Conservation (phyloP, 768 basidiomycete genomes). For the Pleurotus cornucopiae region DNA sequence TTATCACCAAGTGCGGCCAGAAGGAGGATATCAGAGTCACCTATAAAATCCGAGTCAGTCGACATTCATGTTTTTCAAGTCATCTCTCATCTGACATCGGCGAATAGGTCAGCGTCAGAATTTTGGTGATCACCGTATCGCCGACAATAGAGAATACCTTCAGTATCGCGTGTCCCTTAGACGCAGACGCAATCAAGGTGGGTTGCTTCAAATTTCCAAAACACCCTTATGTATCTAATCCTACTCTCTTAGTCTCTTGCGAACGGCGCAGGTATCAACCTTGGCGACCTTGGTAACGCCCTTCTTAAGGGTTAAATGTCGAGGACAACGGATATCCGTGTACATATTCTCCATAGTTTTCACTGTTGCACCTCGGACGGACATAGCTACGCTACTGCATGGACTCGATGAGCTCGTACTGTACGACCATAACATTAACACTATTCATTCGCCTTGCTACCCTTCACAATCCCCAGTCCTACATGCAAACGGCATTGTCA, state of each 20-base stretch:
- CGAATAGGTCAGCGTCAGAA: slow-evolving; percentile 54
- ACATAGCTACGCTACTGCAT: not conserved
- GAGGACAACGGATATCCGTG: not conserved
- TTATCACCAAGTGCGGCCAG: slow-evolving; percentile 53
- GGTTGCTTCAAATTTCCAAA: slow-evolving; percentile 8
- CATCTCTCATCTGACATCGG: not conserved
- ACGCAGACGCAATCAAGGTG: slow-evolving; percentile 24
- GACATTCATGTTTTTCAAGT: slow-evolving; percentile 1
- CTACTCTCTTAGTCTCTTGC: slow-evolving; percentile 3
- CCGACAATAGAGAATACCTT: slow-evolving; percentile 61
- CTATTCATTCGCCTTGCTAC: not conserved
- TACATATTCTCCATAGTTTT: not conserved
- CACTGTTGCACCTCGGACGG: not conserved
- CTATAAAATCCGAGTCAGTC: slow-evolving; percentile 63
- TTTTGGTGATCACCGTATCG: slow-evolving; percentile 62
- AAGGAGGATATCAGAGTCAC: slow-evolving; percentile 50
- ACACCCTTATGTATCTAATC: not conserved
- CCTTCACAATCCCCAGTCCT: not conserved
- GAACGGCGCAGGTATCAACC: slow-evolving; percentile 5
- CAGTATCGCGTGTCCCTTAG: slow-evolving; percentile 63
- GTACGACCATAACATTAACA: not conserved
- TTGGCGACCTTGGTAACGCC: not conserved
- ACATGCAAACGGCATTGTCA: not conserved
- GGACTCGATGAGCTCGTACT: not conserved
- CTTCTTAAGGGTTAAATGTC: not conserved